Evolutionary conservation across 2,329 filamentous ascomycete species (phyloP).

Genomic region (Hypocrella siamensis): DNA sequence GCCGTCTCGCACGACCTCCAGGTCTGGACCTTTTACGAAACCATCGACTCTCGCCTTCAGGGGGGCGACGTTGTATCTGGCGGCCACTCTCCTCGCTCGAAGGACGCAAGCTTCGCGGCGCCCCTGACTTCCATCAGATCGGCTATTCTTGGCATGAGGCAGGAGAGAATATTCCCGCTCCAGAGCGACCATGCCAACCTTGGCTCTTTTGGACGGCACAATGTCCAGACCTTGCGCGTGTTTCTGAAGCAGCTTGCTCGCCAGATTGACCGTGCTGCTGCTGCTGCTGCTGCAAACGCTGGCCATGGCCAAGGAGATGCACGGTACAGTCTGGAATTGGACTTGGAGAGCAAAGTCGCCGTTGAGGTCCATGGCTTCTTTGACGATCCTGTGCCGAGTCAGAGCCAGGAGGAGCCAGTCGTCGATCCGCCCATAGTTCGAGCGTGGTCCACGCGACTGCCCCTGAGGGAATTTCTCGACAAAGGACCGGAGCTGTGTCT

Average conservation of each 20-base stretch:
- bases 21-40: conserved; percentile 49
- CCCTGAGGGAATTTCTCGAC: conserved; percentile 36
- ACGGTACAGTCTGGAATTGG: conserved; percentile 28
- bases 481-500: conserved; percentile 41
- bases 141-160: conserved; percentile 31
- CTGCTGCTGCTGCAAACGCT: conserved; percentile 9
- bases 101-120: conserved; percentile 42
- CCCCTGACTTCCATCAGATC: conserved; percentile 44
- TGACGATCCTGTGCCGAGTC: conserved; percentile 23
- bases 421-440: conserved; percentile 18
- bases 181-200: conserved; percentile 40
- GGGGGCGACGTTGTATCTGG: conserved; percentile 12
- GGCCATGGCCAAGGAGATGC: conserved; percentile 6
- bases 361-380: conserved; percentile 45
- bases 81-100: conserved; percentile 8
- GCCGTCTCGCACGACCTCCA: conserved; percentile 40
- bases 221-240: conserved; percentile 28
- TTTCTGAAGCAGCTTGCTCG: conserved; percentile 19
- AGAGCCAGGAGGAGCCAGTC: background rate
- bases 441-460: conserved; percentile 33
- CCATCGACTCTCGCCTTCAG: conserved; percentile 40
- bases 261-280: conserved; percentile 17
- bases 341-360: conserved; percentile 35
- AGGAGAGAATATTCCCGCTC: conserved; percentile 34
- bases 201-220: conserved; percentile 35